Conservation (phyloP, 2,329 filamentous ascomycete genomes). For the Trichoderma pleuroti region DNA sequence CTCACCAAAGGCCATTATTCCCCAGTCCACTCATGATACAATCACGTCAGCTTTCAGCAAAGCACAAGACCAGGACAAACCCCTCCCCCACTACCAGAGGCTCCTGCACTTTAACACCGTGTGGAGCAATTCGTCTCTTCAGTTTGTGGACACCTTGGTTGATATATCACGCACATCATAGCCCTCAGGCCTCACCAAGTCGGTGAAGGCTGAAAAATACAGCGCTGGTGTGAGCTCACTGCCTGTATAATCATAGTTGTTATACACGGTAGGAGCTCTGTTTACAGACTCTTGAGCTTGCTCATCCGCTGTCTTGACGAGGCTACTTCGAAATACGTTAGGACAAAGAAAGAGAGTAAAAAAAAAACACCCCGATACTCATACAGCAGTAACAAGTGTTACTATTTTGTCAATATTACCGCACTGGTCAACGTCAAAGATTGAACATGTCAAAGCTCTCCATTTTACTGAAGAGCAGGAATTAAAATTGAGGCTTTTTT, state of each 20-base stretch:
- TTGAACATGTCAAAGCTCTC: conserved; percentile 31
- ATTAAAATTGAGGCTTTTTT: conserved; percentile 42
- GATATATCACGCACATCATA: conserved; percentile 16
- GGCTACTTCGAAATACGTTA: not conserved
- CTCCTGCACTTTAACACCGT: conserved; percentile 33
- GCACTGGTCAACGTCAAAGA: not conserved
- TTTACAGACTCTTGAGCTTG: not conserved
- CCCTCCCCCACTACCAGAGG: conserved; percentile 23
- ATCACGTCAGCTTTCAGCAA: conserved; percentile 21
- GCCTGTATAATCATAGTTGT: not conserved
- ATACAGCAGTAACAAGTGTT: not conserved
- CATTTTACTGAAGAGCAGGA: conserved; percentile 34
- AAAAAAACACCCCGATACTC: no score
- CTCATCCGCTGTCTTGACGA: not conserved
- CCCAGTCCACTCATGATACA: not conserved
- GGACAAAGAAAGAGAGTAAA: not conserved
- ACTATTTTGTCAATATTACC: not conserved
- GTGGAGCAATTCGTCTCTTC: conserved; percentile 24
- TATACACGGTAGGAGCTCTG: not conserved
- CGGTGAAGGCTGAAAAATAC: conserved; percentile 1
- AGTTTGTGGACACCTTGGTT: conserved; percentile 8
- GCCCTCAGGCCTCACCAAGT: conserved; percentile 9
- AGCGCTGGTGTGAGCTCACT: not conserved
- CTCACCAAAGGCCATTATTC: not conserved
- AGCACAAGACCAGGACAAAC: conserved; percentile 19